These are phyloP conservation scores for Cryptococcus hybrid DNA, from an alignment of 1,284 basidiomycete species.

Conservation along the genomic window DNA sequence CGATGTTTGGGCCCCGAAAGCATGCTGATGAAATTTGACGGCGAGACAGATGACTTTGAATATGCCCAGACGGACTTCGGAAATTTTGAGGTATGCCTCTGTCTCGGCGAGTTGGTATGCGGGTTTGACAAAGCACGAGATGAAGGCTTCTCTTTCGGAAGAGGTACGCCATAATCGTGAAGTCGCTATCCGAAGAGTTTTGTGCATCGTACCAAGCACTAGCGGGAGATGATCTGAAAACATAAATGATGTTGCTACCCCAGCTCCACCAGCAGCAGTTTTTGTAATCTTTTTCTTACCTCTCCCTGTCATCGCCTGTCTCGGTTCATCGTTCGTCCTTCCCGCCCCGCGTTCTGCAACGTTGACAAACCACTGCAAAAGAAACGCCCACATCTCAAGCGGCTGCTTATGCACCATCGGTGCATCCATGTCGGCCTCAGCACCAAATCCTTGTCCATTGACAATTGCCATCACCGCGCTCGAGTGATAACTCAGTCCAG, in stretches of 20 bases:
- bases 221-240: slow-evolving; percentile 76
- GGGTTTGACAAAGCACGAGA: slow-evolving; percentile 78
- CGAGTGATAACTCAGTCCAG: slow-evolving; percentile 33
- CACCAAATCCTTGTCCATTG: slow-evolving; percentile 14
- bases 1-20: slow-evolving; percentile 77
- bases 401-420: slow-evolving; percentile 67
- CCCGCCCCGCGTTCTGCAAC: slow-evolving; percentile 71
- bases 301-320: slow-evolving; percentile 40
- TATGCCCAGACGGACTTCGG: slow-evolving; percentile 67
- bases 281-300: slow-evolving; percentile 57
- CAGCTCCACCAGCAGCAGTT: slow-evolving; percentile 6
- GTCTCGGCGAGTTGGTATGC: slow-evolving; percentile 83
- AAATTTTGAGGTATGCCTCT: slow-evolving; percentile 81
- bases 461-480: slow-evolving; percentile 33
- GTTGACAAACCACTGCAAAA: slow-evolving; percentile 78
- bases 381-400: slow-evolving; percentile 84
- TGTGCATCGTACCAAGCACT: slow-evolving; percentile 66
- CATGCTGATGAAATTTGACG: slow-evolving; percentile 87
- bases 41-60: slow-evolving; percentile 89
- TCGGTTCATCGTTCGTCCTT: slow-evolving; percentile 28
- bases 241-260: slow-evolving; percentile 55
- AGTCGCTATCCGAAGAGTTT: slow-evolving; percentile 69
- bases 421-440: slow-evolving; percentile 62
- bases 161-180: slow-evolving; percentile 84
- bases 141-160: slow-evolving; percentile 76